Evolutionary conservation across 345 rosid species (phyloP), one percentile per base, ranked within the genome.

Genomic region (Eucalyptus viminalis): DNA sequence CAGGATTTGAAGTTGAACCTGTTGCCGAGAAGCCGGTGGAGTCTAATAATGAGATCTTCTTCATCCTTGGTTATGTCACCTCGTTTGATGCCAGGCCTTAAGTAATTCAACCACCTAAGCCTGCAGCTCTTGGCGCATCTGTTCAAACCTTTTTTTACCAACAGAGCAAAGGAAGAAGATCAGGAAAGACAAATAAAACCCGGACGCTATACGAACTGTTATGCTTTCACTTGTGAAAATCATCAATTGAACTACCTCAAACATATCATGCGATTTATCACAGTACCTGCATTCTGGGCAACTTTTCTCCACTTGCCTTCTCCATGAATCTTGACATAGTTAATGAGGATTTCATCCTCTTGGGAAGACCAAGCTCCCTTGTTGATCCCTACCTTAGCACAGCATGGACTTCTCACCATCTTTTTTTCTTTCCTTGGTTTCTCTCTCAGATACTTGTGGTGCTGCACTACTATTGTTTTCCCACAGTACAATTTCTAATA

Each of bases 101-200:
- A 85, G 86, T 92, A 91, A 86, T 92, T 93, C 58, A 91, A 87
- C 94, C 94, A 93, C 69, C 94, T 88, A 47, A 93, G 88, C 87
- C 94, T 90, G 88, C 93, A 93, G 88, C 92, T 92, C 88, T 92
- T 93, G 37, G 92, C 90, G 86, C 93, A 92, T 86, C 94, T 90
- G 53, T 88, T 92, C 92, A 93, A 86, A 40, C 94, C 93, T 93
- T 53, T 60, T 60, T 44, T 21, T 1, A 44, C 58, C 45, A 72
- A 16, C 80, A 69, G 37, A 31, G 37, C 24, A 9, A 88, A 37
- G 22, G 65, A 51, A 43, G 27, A 43, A 6, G 3, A 86, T 19
- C 27, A 72, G 11, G 45, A 72, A 72, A 72, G 45, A 72, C 27
- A 43, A 72, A 72, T 72, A 17, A 34, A 11, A 34, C 81, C 27